A percentile compares a stretch with the other conserved stretches of the same genome.
Conservation (phyloP, 345 rosid genomes). For the Salix udensis region DNA sequence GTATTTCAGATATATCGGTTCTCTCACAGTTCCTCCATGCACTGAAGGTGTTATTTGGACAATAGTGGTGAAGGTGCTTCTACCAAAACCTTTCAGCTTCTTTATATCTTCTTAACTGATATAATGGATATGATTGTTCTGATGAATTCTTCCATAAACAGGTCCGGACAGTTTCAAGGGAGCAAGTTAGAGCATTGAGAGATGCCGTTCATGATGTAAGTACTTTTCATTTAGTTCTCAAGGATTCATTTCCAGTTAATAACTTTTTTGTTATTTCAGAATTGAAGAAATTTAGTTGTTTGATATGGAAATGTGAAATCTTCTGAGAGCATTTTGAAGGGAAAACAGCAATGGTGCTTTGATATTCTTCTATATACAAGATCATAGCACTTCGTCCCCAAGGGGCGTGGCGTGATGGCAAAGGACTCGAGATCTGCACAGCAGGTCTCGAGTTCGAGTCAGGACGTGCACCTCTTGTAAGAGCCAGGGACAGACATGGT, state of each 20-base stretch:
- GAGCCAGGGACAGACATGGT: fast-evolving
- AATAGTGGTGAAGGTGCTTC: constrained; percentile 37
- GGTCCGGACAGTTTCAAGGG: constrained; percentile 66
- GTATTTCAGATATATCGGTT: constrained; percentile 64
- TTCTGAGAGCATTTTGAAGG: not conserved
- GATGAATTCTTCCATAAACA: not conserved
- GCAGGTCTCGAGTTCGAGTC: too few species aligned
- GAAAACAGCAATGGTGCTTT: too few species aligned
- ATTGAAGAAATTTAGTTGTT: not conserved
- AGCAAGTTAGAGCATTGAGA: constrained; percentile 48
- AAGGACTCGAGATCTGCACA: too few species aligned
- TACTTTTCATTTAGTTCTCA: not conserved
- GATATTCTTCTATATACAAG: not conserved
- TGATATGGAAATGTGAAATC: not conserved
- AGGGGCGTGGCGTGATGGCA: too few species aligned
- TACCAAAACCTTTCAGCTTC: not conserved
- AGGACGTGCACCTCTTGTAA: too few species aligned
- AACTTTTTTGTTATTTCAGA: not conserved
- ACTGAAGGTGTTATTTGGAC: constrained; percentile 78
- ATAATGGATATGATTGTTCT: not conserved
- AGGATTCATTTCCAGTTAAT: not conserved
- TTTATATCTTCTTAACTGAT: not conserved
- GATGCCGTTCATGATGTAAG: constrained; percentile 64
- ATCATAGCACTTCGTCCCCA: too few species aligned
- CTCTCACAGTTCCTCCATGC: constrained; percentile 73